phyloP scores from a whole-genome alignment of 2,329 filamentous ascomycete genomes.

The Thermoascus crustaceus region DNA sequence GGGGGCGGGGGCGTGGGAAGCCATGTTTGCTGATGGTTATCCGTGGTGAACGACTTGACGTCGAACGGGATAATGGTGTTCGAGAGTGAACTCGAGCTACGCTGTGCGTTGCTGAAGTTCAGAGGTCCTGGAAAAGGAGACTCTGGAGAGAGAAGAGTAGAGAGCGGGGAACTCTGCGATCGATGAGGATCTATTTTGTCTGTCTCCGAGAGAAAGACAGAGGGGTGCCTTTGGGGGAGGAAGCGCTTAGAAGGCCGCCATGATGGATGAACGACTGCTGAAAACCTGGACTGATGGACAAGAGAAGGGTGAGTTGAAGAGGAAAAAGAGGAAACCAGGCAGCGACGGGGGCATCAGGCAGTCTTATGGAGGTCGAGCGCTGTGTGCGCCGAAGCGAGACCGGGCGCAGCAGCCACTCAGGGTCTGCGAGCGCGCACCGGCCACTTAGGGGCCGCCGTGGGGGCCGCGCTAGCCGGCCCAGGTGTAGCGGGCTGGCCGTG shows the following conservation, averaged over 20 bases:
- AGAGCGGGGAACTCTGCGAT: slow-evolving; percentile 21
- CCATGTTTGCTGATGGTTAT: slow-evolving; percentile 41
- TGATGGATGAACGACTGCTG: slow-evolving; percentile 19
- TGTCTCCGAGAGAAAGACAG: slow-evolving; percentile 32
- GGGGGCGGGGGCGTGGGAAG: slow-evolving; percentile 36
- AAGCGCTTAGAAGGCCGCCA: slow-evolving; percentile 33
- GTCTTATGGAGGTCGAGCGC: slow-evolving; percentile 23
- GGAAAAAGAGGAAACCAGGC: slow-evolving; percentile 24
- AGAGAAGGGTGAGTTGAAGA: slow-evolving; percentile 6
- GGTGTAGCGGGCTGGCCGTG: slow-evolving; percentile 20
- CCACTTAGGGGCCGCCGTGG: slow-evolving; percentile 17
- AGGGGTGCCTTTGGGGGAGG: slow-evolving; percentile 14
- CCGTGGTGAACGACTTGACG: slow-evolving; percentile 42
- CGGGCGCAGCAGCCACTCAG: slow-evolving; percentile 19
- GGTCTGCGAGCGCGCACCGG: neutral
- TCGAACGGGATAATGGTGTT: slow-evolving; percentile 32
- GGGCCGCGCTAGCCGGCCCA: slow-evolving; percentile 6
- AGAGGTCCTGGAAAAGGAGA: slow-evolving; percentile 38
- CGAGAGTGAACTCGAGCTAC: slow-evolving; percentile 35
- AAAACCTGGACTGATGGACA: slow-evolving; percentile 7
- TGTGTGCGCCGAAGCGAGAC: slow-evolving; percentile 10
- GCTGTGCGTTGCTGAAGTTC: slow-evolving; percentile 36
- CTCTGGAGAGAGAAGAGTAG: slow-evolving; percentile 29
- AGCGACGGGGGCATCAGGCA: slow-evolving; percentile 30
- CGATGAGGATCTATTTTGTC: slow-evolving; percentile 34